A percentile compares a stretch with the other conserved stretches of the same genome.
phyloP scores from a whole-genome alignment of 352 stramenopile species.

The Phytophthora tentaculata region DNA sequence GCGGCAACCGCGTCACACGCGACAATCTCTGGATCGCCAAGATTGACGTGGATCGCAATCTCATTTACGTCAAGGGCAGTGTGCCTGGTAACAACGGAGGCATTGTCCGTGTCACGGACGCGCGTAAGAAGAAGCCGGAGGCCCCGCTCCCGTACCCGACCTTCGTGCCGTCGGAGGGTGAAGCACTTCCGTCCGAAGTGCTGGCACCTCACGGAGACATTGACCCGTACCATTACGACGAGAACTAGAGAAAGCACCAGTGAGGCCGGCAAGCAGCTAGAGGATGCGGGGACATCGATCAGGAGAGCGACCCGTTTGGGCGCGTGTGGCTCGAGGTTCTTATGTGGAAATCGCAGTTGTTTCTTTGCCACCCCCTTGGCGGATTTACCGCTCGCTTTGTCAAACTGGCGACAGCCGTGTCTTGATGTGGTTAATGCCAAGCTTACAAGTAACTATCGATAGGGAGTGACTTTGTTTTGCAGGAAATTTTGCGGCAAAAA shows the following conservation, averaged over 20 bases:
- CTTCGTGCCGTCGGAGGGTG: slow-evolving; percentile 58
- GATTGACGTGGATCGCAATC: slow-evolving; percentile 92
- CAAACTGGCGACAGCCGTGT: not conserved
- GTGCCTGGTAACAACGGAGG: slow-evolving; percentile 92
- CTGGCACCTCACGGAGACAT: slow-evolving; percentile 76
- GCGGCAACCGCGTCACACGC: slow-evolving; percentile 93
- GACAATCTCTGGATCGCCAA: slow-evolving; percentile 96
- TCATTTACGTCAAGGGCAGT: slow-evolving; percentile 94
- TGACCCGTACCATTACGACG: slow-evolving; percentile 89
- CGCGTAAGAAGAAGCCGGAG: slow-evolving; percentile 82
- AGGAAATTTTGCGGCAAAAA: too few species aligned
- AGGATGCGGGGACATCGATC: slow-evolving; percentile 1
- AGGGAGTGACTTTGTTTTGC: too few species aligned
- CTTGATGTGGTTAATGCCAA: not conserved
- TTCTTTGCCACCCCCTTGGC: slow-evolving; percentile 12
- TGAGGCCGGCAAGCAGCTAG: slow-evolving; percentile 13
- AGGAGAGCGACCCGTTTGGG: slow-evolving; percentile 4
- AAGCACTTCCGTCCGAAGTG: slow-evolving; percentile 66
- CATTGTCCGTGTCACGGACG: slow-evolving; percentile 87
- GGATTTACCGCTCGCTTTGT: not conserved
- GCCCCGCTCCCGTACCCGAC: slow-evolving; percentile 83
- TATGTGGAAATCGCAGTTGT: slow-evolving; percentile 25
- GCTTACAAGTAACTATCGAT: too few species aligned
- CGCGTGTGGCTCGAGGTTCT: slow-evolving; percentile 6
- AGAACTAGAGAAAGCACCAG: slow-evolving; percentile 55